Conservation (phyloP, 306 rosid species). For the Sindora glabra region DNA sequence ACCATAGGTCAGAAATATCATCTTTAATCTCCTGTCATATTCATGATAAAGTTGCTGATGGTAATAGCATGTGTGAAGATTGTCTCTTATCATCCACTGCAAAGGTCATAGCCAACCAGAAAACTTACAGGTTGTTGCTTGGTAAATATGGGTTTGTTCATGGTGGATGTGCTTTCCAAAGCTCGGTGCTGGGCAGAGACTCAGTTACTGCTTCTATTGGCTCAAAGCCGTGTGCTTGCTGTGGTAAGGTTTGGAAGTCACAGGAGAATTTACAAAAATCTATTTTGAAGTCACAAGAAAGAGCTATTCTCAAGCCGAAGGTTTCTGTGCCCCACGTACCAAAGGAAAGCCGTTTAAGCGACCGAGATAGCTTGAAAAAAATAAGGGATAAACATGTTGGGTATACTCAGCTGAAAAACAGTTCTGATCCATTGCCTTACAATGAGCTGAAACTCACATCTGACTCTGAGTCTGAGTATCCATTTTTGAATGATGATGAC, state of each 20-base stretch:
- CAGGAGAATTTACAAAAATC: conserved; percentile 33
- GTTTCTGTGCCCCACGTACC: conserved; percentile 47
- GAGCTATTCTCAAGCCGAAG: conserved; percentile 32
- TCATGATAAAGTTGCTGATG: conserved; percentile 47
- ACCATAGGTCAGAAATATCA: conserved; percentile 56
- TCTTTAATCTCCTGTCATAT: conserved; percentile 47
- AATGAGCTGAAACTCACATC: conserved; percentile 46
- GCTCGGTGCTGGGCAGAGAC: conserved; percentile 21
- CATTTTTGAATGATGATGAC: conserved; percentile 49
- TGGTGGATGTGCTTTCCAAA: conserved; percentile 32
- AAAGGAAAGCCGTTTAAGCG: conserved; percentile 26
- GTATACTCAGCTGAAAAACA: conserved; percentile 17
- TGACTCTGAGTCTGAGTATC: conserved; percentile 65
- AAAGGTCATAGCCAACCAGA: conserved; percentile 17
- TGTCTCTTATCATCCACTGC: conserved; percentile 41
- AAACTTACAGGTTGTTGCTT: conserved; percentile 34
- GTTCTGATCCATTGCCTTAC: conserved; percentile 33
- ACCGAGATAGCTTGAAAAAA: conserved; percentile 38
- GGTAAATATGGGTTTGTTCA: conserved; percentile 44
- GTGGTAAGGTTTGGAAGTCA: conserved; percentile 46
- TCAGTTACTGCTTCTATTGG: conserved; percentile 19
- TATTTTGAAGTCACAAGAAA: conserved; percentile 32
- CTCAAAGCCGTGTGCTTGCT: conserved; percentile 40
- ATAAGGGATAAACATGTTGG: conserved; percentile 35
- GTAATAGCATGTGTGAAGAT: conserved; percentile 57